A percentile compares a stretch with the other conserved stretches of the same genome.
These are phyloP conservation scores for Bryoerythrophyllum caledonicum DNA, from an alignment of 225 moss, liverwort and hornwort genomes.

Conservation along the genomic window DNA sequence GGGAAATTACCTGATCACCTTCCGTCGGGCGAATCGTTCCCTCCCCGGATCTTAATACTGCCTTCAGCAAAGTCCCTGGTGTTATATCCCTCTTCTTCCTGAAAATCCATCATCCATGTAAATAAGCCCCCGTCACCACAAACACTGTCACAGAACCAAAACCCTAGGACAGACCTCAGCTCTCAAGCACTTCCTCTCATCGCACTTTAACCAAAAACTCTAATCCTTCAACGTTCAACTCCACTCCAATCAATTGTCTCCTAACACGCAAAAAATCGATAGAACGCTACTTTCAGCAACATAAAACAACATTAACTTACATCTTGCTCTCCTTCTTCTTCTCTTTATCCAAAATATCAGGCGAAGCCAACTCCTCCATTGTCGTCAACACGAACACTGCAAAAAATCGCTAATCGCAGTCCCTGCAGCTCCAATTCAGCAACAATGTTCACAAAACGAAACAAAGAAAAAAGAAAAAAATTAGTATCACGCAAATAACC, in stretches of 20 bases:
- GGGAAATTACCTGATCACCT: constrained; percentile 69
- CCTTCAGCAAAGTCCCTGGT: constrained; percentile 77
- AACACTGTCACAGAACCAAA: not conserved
- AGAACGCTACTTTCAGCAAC: not conserved
- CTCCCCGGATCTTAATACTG: constrained; percentile 72
- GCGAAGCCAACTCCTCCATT: constrained; percentile 46
- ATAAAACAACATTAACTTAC: constrained; percentile 15
- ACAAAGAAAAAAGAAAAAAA: not conserved
- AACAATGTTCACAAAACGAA: not conserved
- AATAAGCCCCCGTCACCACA: not conserved
- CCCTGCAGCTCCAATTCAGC: not conserved
- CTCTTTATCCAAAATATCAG: constrained; percentile 28
- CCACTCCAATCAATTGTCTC: not conserved
- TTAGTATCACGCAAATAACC: not conserved
- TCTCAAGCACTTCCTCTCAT: constrained; percentile 10
- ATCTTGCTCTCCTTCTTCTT: constrained; percentile 46
- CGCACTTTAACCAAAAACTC: constrained; percentile 8
- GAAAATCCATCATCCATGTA: constrained; percentile 23
- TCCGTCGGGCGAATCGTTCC: constrained; percentile 63
- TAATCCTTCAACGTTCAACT: not conserved
- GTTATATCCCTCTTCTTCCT: constrained; percentile 62
- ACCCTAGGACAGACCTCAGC: constrained; percentile 17
- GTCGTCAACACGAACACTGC: not conserved
- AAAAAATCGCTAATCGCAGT: not conserved
- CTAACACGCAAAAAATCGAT: not conserved